These are phyloP conservation scores for Ramalina intermedia DNA, from an alignment of 495 filamentous ascomycete genomes.

Conservation along the genomic window DNA sequence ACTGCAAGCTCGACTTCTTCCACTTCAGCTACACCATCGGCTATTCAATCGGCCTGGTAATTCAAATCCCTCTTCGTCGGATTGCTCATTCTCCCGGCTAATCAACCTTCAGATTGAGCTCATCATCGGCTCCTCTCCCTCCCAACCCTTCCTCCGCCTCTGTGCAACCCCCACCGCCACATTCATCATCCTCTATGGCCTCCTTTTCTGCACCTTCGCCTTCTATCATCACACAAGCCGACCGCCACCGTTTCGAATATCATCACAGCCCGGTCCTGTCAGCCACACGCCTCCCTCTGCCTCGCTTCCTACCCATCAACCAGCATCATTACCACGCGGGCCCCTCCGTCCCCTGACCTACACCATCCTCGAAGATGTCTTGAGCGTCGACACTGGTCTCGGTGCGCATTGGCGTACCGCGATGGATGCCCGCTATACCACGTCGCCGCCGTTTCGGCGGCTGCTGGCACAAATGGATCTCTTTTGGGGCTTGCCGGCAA, in stretches of 20 bases:
- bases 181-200: slow-evolving; percentile 45
- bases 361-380: slow-evolving; percentile 65
- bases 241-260: slow-evolving; percentile 54
- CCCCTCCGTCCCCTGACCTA: slow-evolving; percentile 52
- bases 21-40: slow-evolving; percentile 47
- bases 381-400: slow-evolving; percentile 63
- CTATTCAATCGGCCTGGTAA: slow-evolving; percentile 27
- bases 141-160: slow-evolving; percentile 34
- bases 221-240: slow-evolving; percentile 27
- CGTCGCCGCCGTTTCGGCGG: slow-evolving; percentile 52
- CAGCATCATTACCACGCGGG: too few relatives aligned
- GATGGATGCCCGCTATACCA: slow-evolving; percentile 51
- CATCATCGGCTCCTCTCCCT: slow-evolving; percentile 28
- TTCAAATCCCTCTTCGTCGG: neutral
- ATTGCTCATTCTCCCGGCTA: neutral
- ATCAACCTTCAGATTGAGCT: slow-evolving; percentile 26
- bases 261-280: slow-evolving; percentile 53
- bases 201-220: slow-evolving; percentile 37
- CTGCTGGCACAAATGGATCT: slow-evolving; percentile 61
- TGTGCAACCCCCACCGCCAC: slow-evolving; percentile 46
- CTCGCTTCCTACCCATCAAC: slow-evolving; percentile 14
- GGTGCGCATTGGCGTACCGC: slow-evolving; percentile 52
- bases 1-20: slow-evolving; percentile 41
- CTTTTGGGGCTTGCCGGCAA: slow-evolving; percentile 56
- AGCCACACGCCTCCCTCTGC: too few relatives aligned